Evolutionary conservation across 164 flowering plant genomes (phyloP), one percentile per base, ranked within the genome.

Genomic region (Berberis thunbergii): DNA sequence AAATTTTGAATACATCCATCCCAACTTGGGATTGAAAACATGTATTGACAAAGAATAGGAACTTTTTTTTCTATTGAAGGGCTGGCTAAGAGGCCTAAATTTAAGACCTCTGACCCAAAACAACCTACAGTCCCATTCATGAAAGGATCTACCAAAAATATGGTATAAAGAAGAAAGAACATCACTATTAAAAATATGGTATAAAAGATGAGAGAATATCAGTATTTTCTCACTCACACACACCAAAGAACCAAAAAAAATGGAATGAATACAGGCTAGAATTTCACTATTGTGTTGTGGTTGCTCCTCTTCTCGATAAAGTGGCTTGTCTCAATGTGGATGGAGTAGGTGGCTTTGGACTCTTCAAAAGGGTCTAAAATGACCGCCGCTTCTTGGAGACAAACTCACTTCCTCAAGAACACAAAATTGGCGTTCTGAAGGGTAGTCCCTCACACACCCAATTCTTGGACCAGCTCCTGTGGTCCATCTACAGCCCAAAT

Each of bases 381-480:
- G 48, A 38, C 73, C 62, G 3, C 63, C 70, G 60, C 82, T 75
- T 76, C 85, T 82, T 43, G 97, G 97, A 56, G 94, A 89, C 75
- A n/a, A n/a, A 89, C 80, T 77, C 43, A 87, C 86, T 62, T 84
- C 75, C 80, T 87, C 94, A 58, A 89, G 59, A 26, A 87, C 94
- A 8, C 74, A 75, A 43, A 69, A 62, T 55, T 86, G 97, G 52
- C 86, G 86, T 70, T 81, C 81, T 0, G 85, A 72, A 1, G 97
- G 97, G 64, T 84, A 82, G 68, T 89, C 94, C 71, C 91, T 73
- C 52, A 89, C 85, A 64, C 91, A 89, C 38, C 94, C 84, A 13
- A 89, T 89, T 50, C 97, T 72, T 3, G 97, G 87, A 12, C 97
- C 97, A 6, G 90, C 89, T 61, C 97, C 97, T 1, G 88, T 83